These are phyloP conservation scores for Termitomyces sp. DNA, from an alignment of 768 basidiomycete genomes.

Conservation along the genomic window DNA sequence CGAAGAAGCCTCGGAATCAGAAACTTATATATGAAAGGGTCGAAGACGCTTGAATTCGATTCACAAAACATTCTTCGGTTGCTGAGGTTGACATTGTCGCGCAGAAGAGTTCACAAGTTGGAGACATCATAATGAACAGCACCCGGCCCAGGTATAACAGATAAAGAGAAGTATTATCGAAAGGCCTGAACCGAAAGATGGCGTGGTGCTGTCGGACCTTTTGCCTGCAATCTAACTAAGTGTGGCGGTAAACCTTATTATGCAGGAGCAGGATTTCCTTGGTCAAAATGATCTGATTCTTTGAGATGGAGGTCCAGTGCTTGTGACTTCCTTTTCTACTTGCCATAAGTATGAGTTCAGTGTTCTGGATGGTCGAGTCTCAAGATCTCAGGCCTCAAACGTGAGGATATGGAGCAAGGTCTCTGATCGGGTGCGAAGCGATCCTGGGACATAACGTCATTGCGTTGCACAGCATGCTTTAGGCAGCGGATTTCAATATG, in stretches of 20 bases:
- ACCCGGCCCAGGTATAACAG: background rate
- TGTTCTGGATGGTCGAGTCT: too few species aligned
- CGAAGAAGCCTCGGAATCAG: background rate
- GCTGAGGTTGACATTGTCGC: background rate
- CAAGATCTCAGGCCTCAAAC: background rate
- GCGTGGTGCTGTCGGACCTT: background rate
- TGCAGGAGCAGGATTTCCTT: too few species aligned
- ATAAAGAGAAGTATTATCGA: background rate
- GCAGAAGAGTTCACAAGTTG: background rate
- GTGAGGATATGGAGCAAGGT: too few species aligned
- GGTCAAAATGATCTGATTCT: too few species aligned
- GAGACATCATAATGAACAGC: background rate
- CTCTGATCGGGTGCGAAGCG: too few species aligned
- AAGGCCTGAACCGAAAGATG: background rate
- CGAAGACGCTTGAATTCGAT: background rate
- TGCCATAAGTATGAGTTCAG: too few species aligned
- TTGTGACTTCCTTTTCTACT: too few species aligned
- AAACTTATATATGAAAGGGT: background rate
- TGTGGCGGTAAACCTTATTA: background rate
- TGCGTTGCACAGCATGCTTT: constrained; percentile 8
- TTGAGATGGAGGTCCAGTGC: too few species aligned
- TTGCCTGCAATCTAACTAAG: too few species aligned
- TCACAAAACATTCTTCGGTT: background rate
- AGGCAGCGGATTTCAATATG: background rate
- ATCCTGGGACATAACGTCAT: background rate